A percentile compares a stretch with the other conserved stretches of the same genome.
Evolutionary conservation across 2,329 filamentous ascomycete genomes (phyloP).

Genomic region (Colletotrichum sp.): DNA sequence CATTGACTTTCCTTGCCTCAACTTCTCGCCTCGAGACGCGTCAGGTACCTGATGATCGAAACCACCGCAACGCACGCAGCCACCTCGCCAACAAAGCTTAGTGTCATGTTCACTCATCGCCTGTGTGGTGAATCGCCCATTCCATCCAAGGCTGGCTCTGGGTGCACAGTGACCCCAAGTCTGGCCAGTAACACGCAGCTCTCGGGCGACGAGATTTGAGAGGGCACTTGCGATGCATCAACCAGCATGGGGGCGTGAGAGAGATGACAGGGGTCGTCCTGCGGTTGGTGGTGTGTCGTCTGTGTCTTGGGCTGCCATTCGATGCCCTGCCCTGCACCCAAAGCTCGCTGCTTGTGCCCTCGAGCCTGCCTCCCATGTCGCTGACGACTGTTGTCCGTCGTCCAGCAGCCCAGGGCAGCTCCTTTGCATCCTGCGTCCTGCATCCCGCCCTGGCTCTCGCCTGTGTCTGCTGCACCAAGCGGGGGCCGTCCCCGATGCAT

Average conservation of each 20-base stretch:
- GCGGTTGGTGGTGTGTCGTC: constrained; percentile 17
- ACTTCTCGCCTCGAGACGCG: neutral
- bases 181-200: neutral
- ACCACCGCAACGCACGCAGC: neutral
- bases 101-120: neutral
- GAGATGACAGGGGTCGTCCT: constrained; percentile 6
- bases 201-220: neutral
- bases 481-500: constrained; percentile 10
- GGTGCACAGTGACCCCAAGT: neutral
- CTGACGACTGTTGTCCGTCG: neutral
- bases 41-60: neutral
- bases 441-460: neutral
- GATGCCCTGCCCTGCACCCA: constrained; percentile 10
- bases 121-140: neutral
- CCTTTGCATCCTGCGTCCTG: neutral
- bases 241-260: neutral
- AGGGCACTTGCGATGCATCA: neutral
- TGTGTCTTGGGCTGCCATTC: constrained; percentile 19
- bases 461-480: neutral
- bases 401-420: neutral
- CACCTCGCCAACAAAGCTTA: neutral
- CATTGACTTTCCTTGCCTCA: neutral
- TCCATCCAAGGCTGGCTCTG: neutral
- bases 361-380: neutral
- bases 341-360: neutral